A percentile compares a stretch with the other conserved stretches of the same genome.
Conservation (phyloP, 2,329 filamentous ascomycete species). For the Teratosphaeria viscida region DNA sequence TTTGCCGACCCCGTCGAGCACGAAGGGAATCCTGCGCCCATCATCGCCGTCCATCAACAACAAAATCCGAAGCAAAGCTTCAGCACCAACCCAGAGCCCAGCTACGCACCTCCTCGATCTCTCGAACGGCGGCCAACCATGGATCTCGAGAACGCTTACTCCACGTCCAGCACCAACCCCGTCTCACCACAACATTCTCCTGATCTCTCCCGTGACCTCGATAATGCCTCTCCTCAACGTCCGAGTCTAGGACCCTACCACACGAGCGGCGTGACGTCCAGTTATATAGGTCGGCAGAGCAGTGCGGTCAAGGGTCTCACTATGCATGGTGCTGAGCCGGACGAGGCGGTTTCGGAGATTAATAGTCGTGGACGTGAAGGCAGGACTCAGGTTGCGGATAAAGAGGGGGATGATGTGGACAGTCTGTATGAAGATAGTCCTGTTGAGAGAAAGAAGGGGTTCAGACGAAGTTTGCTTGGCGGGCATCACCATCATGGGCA, state of each 20-base stretch:
- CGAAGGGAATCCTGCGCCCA: constrained; percentile 18
- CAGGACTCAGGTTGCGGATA: neutral
- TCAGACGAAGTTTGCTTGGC: neutral
- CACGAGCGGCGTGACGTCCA: constrained; percentile 26
- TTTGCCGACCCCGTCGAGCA: constrained; percentile 34
- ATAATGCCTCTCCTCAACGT: neutral
- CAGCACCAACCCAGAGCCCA: constrained; percentile 11
- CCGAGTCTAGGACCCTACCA: constrained; percentile 13
- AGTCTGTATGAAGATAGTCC: constrained; percentile 9
- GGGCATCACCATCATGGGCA: neutral
- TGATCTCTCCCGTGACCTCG: neutral
- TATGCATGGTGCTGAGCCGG: constrained; percentile 32
- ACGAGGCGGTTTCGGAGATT: constrained; percentile 7
- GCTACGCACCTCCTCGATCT: neutral
- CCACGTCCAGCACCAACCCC: neutral
- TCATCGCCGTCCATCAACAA: constrained; percentile 3
- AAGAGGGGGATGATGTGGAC: neutral
- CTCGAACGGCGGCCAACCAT: constrained; percentile 11
- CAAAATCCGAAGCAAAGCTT: constrained; percentile 10
- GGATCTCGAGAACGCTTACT: constrained; percentile 18
- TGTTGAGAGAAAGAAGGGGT: constrained; percentile 6
- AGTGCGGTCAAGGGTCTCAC: constrained; percentile 34
- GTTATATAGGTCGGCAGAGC: constrained; percentile 34
- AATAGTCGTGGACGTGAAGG: constrained; percentile 10
- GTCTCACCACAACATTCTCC: neutral